Evolutionary conservation across 257 asterid genomes (phyloP), one percentile per base, ranked within the genome.

Genomic region (Linaria vulgaris): DNA sequence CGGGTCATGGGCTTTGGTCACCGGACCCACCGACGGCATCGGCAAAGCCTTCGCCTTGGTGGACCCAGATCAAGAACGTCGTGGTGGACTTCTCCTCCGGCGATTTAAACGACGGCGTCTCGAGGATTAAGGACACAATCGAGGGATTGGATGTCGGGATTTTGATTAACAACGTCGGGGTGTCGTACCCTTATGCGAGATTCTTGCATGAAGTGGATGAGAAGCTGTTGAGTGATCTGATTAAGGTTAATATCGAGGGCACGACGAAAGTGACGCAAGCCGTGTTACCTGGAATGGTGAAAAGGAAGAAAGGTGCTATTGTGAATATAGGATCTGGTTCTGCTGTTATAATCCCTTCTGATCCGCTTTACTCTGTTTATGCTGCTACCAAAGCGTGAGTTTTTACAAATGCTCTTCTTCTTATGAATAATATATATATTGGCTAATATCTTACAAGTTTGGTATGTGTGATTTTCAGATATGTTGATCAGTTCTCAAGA

Each of bases 381-480:
- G 99, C 97, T 48, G 99, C 99, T 38, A 69, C 97, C 13, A 94
- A 94, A 94, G 95, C 97, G 99, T 92, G 76, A 89, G 96, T 62
- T n/a, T n/a, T n/a, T n/a, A n/a, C n/a, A n/a, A n/a, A n/a, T n/a
- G n/a, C n/a, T n/a, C n/a, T n/a, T n/a, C n/a, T n/a, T n/a, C n/a
- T n/a, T n/a, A n/a, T n/a, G n/a, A n/a, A n/a, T n/a, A n/a, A n/a
- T n/a, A n/a, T n/a, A n/a, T n/a, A n/a, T n/a, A n/a, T n/a, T n/a
- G n/a, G n/a, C n/a, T n/a, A n/a, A n/a, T n/a, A n/a, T n/a, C n/a
- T n/a, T n/a, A 37, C 44, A 17, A 53, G 41, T 41, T 49, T 45
- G 52, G 49, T 56, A 20, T 52, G 16, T 51, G 51, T 69, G 7
- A 15, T 58, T 10, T 75, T 67, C 88, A 94, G 99, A 69, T 94